Evolutionary conservation across 106 monocot genomes (phyloP), one percentile per base, ranked within the genome.

Genomic region (Dendrobium huoshanense): DNA sequence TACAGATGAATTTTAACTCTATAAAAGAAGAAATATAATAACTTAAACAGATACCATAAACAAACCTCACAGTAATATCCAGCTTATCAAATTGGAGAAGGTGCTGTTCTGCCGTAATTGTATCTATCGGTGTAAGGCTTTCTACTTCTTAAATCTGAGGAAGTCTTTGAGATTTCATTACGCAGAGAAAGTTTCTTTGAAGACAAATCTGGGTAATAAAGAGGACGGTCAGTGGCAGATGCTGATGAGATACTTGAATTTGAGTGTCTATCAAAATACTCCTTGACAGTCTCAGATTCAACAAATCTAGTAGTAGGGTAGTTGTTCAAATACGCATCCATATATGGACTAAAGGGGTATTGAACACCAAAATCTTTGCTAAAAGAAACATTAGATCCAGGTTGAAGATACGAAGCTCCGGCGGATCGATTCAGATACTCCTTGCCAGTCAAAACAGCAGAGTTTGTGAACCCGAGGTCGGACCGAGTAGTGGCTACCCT

Each of bases 141-240:
- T 84, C 64, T 67, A 13, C 40, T 88, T 65, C 79, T 86, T 0
- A 40, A 65, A 51, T 88, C 88, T 41, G 65, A 65, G 5, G 77
- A 68, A 56, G 80, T 56, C 37, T 54, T 75, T 27, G 81, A 47
- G 51, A 73, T 18, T 27, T 72, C 77, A 5, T 67, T 44, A 9
- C 1, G 81, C 2, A 67, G 51, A 64, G 75, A 20, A 1, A 22
- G 9, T 31, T 80, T 81, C 15, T 81, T 68, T 33, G 67, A 4
- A 9, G 77, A 49, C 55, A 76, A 55, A 41, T 78, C 75, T 20
- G 90, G 81, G 41, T 61, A 73, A 42, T 54, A 67, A 43, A 45
- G 55, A 41, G 67, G 81, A 80, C 73, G 77, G 27, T 27, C 76
- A 64, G 19, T 72, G 11, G 80, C 19, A 77, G 47, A 15, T 65